Evolutionary conservation across 139 green algal species (phyloP), one percentile per base, ranked within the genome.

Genomic region (Coelastrella sp.): DNA sequence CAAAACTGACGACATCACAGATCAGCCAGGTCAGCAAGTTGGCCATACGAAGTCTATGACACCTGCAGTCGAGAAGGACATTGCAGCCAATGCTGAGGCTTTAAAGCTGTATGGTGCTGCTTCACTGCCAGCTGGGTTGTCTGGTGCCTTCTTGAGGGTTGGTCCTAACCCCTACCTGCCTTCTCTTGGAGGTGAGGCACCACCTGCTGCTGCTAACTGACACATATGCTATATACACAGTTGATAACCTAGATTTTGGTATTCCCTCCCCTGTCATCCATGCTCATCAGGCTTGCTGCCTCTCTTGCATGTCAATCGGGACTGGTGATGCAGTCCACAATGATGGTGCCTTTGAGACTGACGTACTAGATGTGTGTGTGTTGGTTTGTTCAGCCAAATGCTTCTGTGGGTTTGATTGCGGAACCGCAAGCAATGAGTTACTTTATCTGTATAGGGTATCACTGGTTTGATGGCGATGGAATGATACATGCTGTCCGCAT

Each of bases 401-500:
- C n/a, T n/a, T n/a, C n/a, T n/a, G n/a, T n/a, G n/a, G n/a, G n/a
- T n/a, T n/a, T n/a, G n/a, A n/a, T n/a, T n/a, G n/a, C n/a, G n/a
- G n/a, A n/a, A n/a, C n/a, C n/a, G n/a, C n/a, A n/a, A n/a, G n/a
- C 53, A 64, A 34, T 27, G 27, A 32, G 5, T 64, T 63, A 1
- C 5, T 63, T 64, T 34, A 32, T 5, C 53, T 32, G 17, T 64
- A 27, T 21, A 64, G 53, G 53, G 17, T 64, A 64, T 27, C 53
- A 64, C 86, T 93, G 89, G 86, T 96, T 96, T 82, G 93, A 96
- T 41, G 93, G 94, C 9, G 94, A 97, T 72, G 95, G 93, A 73
- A 97, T 97, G 94, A 45, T 96, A 38, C 95, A 97, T 76, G 88
- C 83, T 0, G 89, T 93, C n/a, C 83, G 88, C 34, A 86, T 97